Evolutionary conservation across 2,329 filamentous ascomycete species (phyloP).

Genomic region (Sclerotinia nivalis): DNA sequence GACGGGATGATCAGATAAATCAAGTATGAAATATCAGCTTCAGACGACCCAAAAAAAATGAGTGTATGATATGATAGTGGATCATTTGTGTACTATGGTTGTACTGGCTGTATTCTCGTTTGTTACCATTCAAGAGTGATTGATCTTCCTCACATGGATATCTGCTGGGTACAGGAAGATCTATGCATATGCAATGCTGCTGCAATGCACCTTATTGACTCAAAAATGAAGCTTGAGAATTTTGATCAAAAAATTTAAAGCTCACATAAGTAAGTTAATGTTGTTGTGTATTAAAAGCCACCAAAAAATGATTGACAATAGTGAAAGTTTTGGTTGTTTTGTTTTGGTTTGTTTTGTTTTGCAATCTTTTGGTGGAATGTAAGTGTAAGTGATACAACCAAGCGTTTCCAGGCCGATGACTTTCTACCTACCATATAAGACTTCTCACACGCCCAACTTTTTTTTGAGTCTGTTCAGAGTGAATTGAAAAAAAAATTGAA

Average conservation of each 20-base stretch:
- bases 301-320: constrained; percentile 13
- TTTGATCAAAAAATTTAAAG: neutral
- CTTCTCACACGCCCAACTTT: neutral
- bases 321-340: neutral
- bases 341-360: neutral
- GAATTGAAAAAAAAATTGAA: neutral
- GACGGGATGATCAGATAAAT: neutral
- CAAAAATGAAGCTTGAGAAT: constrained; percentile 17
- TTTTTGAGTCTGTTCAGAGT: too few relatives aligned
- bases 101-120: constrained; percentile 9
- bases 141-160: constrained; percentile 13
- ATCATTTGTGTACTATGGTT: constrained; percentile 8
- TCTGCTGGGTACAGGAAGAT: constrained; percentile 19
- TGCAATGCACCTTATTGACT: constrained; percentile 5
- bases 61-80: neutral
- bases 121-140: neutral
- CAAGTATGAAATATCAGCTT: constrained; percentile 3
- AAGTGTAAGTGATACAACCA: neutral
- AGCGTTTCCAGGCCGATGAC: constrained; percentile 5
- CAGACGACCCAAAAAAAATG: neutral
- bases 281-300: neutral
- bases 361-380: constrained; percentile 5
- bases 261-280: neutral
- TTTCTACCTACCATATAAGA: neutral
- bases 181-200: constrained; percentile 13